Evolutionary conservation across 2,329 filamentous ascomycete genomes (phyloP), one percentile per base, ranked within the genome.

Genomic region (Xylariomycetidae sp.): DNA sequence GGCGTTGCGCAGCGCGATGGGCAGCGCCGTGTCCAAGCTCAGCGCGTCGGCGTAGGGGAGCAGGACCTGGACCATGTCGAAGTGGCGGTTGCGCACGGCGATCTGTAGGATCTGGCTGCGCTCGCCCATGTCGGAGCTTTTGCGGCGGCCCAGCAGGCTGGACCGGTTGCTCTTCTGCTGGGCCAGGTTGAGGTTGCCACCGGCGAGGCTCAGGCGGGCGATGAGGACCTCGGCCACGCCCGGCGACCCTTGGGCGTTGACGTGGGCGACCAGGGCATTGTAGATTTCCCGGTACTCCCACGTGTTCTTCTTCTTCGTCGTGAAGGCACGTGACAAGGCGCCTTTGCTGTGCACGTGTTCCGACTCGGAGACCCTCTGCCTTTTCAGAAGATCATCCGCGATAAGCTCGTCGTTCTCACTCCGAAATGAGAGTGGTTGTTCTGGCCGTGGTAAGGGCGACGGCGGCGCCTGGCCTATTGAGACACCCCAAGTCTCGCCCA

Each of bases 221-320:
- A 77, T 64, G 16, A 78, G 59, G 1, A 68, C 69, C 46, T 76
- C 70, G n/a, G 70, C 73, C 4, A 77, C 66, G 7, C 68, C 73
- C 0, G 73, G 64, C 1, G 70, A 64, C 10, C 72, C 72, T 12
- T 54, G 56, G 29, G 64, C 68, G 22, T 59, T 53, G 35, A 77
- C 61, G 46, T 73, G 71, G 25, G 58, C 56, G 29, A 67, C 57
- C 32, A 78, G 58, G 10, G 67, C 65, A 30, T 68, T 65, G 31
- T 75, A 68, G 14, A 76, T 63, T 40, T 76, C 67, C 26, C 61
- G 64, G 9, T 70, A 61, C 18, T 75, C 68, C 65, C 67, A 74
- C 25, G 60, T 49, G 48, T 74, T 74, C 44, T 61, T 68, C 44
- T 61, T 68, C 39, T 64, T 68, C 39, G 62, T 65, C 1, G 59